Evolutionary conservation across 2,329 filamentous ascomycete genomes (phyloP), one percentile per base, ranked within the genome.

Genomic region (Epichloe typhina): DNA sequence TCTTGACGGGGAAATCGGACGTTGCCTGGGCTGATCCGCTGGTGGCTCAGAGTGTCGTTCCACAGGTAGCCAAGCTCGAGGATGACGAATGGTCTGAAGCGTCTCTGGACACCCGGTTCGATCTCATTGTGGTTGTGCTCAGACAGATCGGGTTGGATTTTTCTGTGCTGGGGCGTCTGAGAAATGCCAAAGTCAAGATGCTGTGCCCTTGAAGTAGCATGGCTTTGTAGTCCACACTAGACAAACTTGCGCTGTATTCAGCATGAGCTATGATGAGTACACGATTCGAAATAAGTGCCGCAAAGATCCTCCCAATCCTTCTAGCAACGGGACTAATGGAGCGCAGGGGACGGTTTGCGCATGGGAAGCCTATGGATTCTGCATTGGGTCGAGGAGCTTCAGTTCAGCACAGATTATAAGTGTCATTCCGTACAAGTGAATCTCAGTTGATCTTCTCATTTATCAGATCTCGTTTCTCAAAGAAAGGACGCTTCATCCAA

Each of bases 21-120:
- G 67, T 75, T 35, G 54, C 59, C 45, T 75, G 70, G 64, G 66
- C 63, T 4, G 72, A 75, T 54, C 66, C 71, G 2, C 54, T 73
- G 19, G 71, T 74, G 13, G 57, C 63, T 40, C 71, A 73, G 50
- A 62, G 64, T 15, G 63, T 62, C 2, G 61, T 75, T 17, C 66
- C 67, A 19, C 64, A 69, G 41, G 68, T 75, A 26, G 47, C 59
- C 4, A 66, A 66, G 3, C 56, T 74, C 2, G 55, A 59, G 11
- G 66, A 69, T 13, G 53, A 56, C 3, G 57, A 65, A 3, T 76
- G 73, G 73, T 66, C 58, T 1, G 57, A 54, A 11, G 57, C 64
- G 21, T 57, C 54, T 5, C 58, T 76, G 15, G 62, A 67, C 38
- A 49, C 54, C 13, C 52, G 52, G 0, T 75, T 75, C 49, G 64